A percentile compares a stretch with the other conserved stretches of the same genome.
Evolutionary conservation across 495 filamentous ascomycete species (phyloP).

Genomic region (Apiosordaria backusii): DNA sequence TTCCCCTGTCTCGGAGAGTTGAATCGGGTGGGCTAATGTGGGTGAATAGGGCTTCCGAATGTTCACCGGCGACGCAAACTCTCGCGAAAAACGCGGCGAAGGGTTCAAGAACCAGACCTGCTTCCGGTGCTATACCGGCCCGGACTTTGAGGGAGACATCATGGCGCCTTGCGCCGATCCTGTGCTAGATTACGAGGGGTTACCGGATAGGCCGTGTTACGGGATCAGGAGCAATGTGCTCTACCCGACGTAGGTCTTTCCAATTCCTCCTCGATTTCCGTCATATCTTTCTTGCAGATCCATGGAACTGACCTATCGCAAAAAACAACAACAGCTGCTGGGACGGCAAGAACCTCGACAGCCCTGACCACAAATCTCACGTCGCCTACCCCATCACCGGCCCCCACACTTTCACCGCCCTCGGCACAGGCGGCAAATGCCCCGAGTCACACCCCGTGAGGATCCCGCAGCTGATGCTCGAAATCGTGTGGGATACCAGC

Average conservation of each 20-base stretch:
- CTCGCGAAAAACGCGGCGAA: conserved; percentile 20
- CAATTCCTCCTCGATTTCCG: not conserved
- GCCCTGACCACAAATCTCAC: conserved; percentile 58
- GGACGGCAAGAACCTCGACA: conserved; percentile 65
- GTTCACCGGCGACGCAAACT: conserved; percentile 29
- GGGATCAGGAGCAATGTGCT: conserved; percentile 11
- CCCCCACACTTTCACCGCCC: too few species aligned
- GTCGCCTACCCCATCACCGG: conserved; percentile 57
- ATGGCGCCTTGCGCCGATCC: conserved; percentile 29
- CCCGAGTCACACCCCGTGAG: conserved; percentile 40
- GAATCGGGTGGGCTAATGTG: not conserved
- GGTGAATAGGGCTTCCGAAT: conserved; percentile 24
- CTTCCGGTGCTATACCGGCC: conserved; percentile 38
- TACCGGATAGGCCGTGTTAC: conserved; percentile 22
- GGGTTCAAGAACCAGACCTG: conserved; percentile 34
- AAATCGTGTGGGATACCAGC: conserved; percentile 37
- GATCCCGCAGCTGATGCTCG: conserved; percentile 47
- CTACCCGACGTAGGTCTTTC: not conserved
- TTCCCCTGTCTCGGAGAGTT: not conserved
- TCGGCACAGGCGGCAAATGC: conserved; percentile 35
- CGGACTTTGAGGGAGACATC: conserved; percentile 33
- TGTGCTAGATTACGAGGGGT: conserved; percentile 26
- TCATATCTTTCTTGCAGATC: not conserved
- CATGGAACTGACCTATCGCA: too few species aligned
- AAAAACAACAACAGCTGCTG: too few species aligned